Evolutionary conservation across 257 asterid species (phyloP).

Genomic region (Lavandula angustifolia): DNA sequence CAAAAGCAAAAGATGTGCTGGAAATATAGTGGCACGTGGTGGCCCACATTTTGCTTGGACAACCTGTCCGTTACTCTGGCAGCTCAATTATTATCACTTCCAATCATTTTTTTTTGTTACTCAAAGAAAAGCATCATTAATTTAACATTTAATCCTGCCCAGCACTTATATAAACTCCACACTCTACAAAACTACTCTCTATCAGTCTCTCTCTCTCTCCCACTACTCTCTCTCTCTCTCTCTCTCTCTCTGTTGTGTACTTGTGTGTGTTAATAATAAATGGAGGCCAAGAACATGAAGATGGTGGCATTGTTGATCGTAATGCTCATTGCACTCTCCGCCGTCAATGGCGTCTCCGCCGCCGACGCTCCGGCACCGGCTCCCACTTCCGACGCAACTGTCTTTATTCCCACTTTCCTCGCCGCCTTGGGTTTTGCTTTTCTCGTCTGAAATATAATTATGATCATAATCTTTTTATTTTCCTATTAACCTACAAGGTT

Average conservation of each 20-base stretch:
- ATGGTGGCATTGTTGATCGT: conserved; percentile 44
- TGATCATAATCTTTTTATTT: background rate
- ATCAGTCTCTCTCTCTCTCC: conserved; percentile 14
- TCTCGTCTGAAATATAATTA: background rate
- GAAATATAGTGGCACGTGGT: conserved; percentile 20
- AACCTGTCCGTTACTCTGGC: conserved; percentile 31
- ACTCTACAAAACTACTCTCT: conserved; percentile 1
- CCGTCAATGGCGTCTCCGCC: conserved; percentile 51
- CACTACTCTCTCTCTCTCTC: conserved; percentile 16
- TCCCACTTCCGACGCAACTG: conserved; percentile 54
- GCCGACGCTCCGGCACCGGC: conserved; percentile 59
- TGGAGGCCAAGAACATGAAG: conserved; percentile 44
- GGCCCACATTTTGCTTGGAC: conserved; percentile 32
- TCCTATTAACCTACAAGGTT: too few species aligned
- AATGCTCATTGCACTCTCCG: conserved; percentile 44
- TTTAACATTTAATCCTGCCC: conserved; percentile 13
- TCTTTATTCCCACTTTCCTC: conserved; percentile 47
- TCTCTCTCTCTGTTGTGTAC: background rate
- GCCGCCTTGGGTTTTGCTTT: conserved; percentile 48
- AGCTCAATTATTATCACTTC: conserved; percentile 26
- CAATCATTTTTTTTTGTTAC: background rate
- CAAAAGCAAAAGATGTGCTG: conserved; percentile 9
- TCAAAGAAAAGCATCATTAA: background rate
- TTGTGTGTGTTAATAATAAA: background rate
- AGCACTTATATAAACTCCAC: conserved; percentile 36